Percentiles rank a stretch among this genome's conserved stretches.
These are phyloP conservation scores for Porpolomopsis calyptriformis DNA, from an alignment of 768 basidiomycete species.

Conservation along the genomic window DNA sequence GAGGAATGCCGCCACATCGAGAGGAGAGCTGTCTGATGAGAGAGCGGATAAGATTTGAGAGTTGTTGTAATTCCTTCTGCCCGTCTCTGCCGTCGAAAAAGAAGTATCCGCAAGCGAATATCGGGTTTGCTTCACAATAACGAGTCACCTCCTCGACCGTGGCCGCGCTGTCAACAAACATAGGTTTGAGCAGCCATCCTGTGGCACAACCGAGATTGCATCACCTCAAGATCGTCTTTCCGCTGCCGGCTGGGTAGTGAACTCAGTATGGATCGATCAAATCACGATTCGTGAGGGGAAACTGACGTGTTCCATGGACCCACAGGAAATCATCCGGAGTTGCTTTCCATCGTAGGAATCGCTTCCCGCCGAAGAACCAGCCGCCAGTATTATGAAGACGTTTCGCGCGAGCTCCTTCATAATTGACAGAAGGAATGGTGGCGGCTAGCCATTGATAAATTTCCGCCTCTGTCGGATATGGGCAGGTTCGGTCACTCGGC, in stretches of 20 bases:
- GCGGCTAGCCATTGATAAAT: neutral
- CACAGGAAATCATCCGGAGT: neutral
- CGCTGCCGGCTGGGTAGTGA: neutral
- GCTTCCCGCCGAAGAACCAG: neutral
- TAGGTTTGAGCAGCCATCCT: neutral
- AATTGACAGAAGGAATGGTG: neutral
- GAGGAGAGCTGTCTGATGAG: constrained; percentile 14
- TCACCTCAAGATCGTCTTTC: constrained; percentile 1
- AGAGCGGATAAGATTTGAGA: constrained; percentile 11
- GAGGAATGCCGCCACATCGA: neutral
- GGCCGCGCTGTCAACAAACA: neutral
- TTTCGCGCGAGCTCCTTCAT: neutral
- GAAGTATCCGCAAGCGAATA: constrained; percentile 11
- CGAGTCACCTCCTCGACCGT: neutral
- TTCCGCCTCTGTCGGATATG: neutral
- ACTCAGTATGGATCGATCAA: neutral
- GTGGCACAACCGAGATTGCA: neutral
- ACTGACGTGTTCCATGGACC: constrained; percentile 3
- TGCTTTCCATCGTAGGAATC: neutral
- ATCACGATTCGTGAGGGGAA: neutral
- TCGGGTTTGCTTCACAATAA: neutral
- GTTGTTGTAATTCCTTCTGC: constrained; percentile 2
- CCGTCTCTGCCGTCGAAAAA: constrained; percentile 16
- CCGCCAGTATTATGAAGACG: neutral
- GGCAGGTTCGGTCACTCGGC: too few species aligned